Conservation (phyloP, 306 rosid genomes). For the Purshia tridentata region DNA sequence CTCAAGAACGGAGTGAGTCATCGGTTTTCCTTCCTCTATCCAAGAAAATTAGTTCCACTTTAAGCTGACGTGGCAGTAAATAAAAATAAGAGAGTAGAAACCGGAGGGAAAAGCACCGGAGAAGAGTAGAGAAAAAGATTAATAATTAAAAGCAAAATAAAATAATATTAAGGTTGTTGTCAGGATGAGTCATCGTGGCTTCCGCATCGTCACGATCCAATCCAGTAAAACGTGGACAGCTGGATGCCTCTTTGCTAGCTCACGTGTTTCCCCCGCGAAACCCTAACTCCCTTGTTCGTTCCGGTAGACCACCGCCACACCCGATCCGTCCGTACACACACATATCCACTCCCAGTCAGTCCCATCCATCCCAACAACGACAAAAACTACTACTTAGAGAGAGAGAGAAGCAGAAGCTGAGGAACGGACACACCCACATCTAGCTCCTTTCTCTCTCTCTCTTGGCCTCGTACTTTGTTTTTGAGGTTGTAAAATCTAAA, state of each 20-base stretch:
- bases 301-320: slow-evolving; percentile 40
- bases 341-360: not conserved
- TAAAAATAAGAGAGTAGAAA: not conserved
- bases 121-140: not conserved
- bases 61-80: not conserved
- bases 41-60: not conserved
- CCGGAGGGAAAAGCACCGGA: not conserved
- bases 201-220: slow-evolving; percentile 44
- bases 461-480: not conserved
- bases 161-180: slow-evolving; percentile 45
- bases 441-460: too few relatives aligned
- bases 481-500: not conserved
- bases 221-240: slow-evolving; percentile 63
- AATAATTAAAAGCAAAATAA: not conserved
- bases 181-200: slow-evolving; percentile 55
- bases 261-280: slow-evolving; percentile 52
- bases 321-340: slow-evolving; percentile 28
- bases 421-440: not conserved
- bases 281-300: slow-evolving; percentile 24
- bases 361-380: slow-evolving; percentile 6
- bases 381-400: not conserved
- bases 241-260: slow-evolving; percentile 37
- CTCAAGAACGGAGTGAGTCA: not conserved
- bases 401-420: too few relatives aligned
- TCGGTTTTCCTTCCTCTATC: not conserved